Evolutionary conservation across 257 asterid genomes (phyloP).

Genomic region (Primulina eburnea): DNA sequence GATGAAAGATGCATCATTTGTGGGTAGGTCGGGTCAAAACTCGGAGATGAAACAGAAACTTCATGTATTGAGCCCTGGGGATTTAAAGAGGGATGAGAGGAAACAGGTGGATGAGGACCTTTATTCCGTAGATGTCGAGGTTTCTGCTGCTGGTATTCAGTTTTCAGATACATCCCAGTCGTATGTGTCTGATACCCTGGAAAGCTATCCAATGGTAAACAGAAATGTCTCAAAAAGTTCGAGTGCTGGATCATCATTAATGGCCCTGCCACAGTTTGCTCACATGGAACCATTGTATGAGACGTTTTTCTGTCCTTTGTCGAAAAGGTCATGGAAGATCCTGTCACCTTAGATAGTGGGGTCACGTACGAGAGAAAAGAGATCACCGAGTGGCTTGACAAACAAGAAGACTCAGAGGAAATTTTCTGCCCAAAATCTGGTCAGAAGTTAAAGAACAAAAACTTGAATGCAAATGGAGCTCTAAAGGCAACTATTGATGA

Average conservation of each 20-base stretch:
- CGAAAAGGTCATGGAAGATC: slow-evolving; percentile 76
- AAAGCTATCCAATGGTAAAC: slow-evolving; percentile 24
- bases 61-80: slow-evolving; percentile 18
- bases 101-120: slow-evolving; percentile 51
- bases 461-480: slow-evolving; percentile 53
- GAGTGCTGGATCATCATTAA: slow-evolving; percentile 35
- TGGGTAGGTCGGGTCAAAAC: slow-evolving; percentile 20
- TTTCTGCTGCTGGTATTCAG: slow-evolving; percentile 36
- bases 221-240: slow-evolving; percentile 16
- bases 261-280: slow-evolving; percentile 43
- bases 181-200: slow-evolving; percentile 28
- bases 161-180: slow-evolving; percentile 28
- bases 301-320: slow-evolving; percentile 68
- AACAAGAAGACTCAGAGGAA: slow-evolving; percentile 34
- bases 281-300: slow-evolving; percentile 73
- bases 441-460: slow-evolving; percentile 44
- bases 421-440: slow-evolving; percentile 60
- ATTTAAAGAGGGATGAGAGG: slow-evolving; percentile 20
- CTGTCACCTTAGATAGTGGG: slow-evolving; percentile 71
- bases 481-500: slow-evolving; percentile 61
- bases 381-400: slow-evolving; percentile 48
- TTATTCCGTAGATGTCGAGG: slow-evolving; percentile 49
- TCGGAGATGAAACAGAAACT: slow-evolving; percentile 25
- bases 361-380: slow-evolving; percentile 63
- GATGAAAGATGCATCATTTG: slow-evolving; percentile 42